Base-by-base conservation (phyloP, 1,139 yeast genomes). In the Geotrichum reessii region DNA sequence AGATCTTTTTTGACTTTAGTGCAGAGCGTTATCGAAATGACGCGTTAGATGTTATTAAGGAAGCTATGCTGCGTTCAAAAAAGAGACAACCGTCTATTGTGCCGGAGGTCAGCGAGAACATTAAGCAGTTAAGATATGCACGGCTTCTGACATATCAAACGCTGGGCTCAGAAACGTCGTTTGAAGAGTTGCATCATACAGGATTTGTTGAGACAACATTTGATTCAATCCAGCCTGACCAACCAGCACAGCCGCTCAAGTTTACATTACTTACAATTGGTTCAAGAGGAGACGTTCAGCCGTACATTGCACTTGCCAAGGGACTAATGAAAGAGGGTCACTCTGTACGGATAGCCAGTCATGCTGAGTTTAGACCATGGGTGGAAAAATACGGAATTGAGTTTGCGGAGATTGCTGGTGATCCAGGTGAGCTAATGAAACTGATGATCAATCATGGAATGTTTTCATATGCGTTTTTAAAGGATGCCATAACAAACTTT, bases 221-320 rank as follows among this genome's bases (percentile, higher is more conserved):
- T 47, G 42, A n/a, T 19, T 17, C 21, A 6, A 19, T 27, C 17
- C 24, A 24, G 4, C 55, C 47, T 12, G 52, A 55, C 11, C 44
- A n/a, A 21, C 48, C 73, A 1, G 53, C 61, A 31, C 57, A 59
- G 31, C 73, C 74, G 1, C 50, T 62, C 31, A 55, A 64, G 37
- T 81, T 92, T 66, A 86, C 90, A 0, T 74, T 91, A 57, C 74
- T 92, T 60, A 92, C 98, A 0, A 92, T 92, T 67, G 98, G 98
- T 0, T 89, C 97, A 0, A 77, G 98, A 59, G 98, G 98, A 50
- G 98, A 92, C 72, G 98, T 92, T 6, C 98, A 92, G 70, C 98
- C 98, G 0, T 93, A 90, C 69, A 86, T 92, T 63, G 93, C 98
- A 0, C 74, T 92, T 14, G 95, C 88, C 0, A 83, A 84, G 65